Conservation (phyloP, 495 filamentous ascomycete species). For the Penicillium maclennaniae region DNA sequence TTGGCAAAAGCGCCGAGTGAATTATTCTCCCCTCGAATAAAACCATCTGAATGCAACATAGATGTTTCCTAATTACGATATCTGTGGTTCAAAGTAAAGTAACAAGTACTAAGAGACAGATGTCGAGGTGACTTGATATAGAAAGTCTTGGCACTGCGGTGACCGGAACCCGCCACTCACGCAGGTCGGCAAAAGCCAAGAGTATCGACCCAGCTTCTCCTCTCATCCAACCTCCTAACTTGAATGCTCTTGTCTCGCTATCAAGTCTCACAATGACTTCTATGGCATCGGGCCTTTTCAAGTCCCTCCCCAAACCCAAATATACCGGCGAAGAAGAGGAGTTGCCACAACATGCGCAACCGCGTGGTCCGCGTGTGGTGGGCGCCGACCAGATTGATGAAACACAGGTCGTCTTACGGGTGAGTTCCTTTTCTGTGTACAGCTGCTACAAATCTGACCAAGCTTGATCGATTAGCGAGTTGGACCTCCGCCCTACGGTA, state of each 20-base stretch:
- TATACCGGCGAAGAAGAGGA: slow-evolving; percentile 85
- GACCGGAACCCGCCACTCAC: slow-evolving; percentile 11
- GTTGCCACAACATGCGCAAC: slow-evolving; percentile 64
- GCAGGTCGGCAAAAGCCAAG: slow-evolving; percentile 25
- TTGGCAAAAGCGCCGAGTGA: neutral
- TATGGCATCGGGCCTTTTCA: slow-evolving; percentile 72
- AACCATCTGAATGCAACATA: neutral
- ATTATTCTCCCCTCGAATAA: neutral
- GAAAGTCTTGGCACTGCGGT: slow-evolving; percentile 20
- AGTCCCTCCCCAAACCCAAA: slow-evolving; percentile 83
- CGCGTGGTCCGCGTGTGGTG: slow-evolving; percentile 74
- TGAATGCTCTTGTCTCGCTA: slow-evolving; percentile 12
- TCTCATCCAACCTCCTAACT: slow-evolving; percentile 15
- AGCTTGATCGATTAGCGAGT: slow-evolving; percentile 50
- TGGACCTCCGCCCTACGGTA: slow-evolving; percentile 83
- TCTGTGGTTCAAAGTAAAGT: neutral
- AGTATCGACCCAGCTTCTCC: slow-evolving; percentile 11
- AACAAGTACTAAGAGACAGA: neutral
- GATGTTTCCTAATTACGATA: neutral
- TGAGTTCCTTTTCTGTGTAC: slow-evolving; percentile 29
- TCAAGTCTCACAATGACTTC: slow-evolving; percentile 54
- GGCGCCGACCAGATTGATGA: slow-evolving; percentile 74
- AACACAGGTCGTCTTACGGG: slow-evolving; percentile 81
- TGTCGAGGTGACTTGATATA: neutral
- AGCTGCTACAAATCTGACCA: neutral